Percentiles rank a stretch among this genome's conserved stretches.
phyloP scores from a whole-genome alignment of 2,329 filamentous ascomycete genomes.

The Blastomyces gilchristii region DNA sequence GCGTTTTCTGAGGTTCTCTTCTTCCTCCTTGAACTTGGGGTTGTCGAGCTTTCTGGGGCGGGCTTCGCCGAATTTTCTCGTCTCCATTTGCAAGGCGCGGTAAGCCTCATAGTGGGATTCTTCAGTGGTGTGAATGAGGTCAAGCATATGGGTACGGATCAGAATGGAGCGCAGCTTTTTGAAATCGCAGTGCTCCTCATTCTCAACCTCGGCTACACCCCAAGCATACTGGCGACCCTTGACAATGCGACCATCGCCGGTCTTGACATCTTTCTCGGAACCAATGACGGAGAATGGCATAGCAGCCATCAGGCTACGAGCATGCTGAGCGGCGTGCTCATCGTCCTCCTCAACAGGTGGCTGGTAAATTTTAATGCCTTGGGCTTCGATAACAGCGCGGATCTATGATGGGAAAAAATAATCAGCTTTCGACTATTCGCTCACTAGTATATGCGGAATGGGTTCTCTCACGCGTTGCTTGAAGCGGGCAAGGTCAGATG shows the following conservation, averaged over 20 bases:
- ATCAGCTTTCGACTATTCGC: background rate
- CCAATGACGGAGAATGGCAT: conserved; percentile 99
- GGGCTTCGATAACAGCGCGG: conserved; percentile 87
- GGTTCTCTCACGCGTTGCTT: conserved; percentile 66
- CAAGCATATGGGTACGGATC: conserved; percentile 98
- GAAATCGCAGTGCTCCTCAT: conserved; percentile 99
- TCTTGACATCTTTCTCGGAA: conserved; percentile 98
- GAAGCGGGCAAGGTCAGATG: conserved; percentile 80
- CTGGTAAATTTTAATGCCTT: conserved; percentile 99
- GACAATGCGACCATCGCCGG: conserved; percentile 85
- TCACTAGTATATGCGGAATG: background rate
- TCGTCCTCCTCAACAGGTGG: conserved; percentile 97
- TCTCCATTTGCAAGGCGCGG: conserved; percentile 99
- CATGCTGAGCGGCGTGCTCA: conserved; percentile 89
- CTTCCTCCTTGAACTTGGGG: conserved; percentile 99
- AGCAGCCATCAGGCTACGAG: conserved; percentile 84
- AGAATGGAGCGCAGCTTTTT: conserved; percentile 99
- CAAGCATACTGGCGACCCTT: conserved; percentile 99
- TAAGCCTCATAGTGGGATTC: conserved; percentile 99
- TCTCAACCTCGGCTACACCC: conserved; percentile 99
- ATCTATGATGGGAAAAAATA: conserved; percentile 48
- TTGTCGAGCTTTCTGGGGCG: conserved; percentile 97
- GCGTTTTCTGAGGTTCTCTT: conserved; percentile 93
- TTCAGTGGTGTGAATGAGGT: conserved; percentile 98
- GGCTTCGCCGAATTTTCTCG: conserved; percentile 96